Conservation (phyloP, 1,284 basidiomycete species). For the Vanrija sp. region DNA sequence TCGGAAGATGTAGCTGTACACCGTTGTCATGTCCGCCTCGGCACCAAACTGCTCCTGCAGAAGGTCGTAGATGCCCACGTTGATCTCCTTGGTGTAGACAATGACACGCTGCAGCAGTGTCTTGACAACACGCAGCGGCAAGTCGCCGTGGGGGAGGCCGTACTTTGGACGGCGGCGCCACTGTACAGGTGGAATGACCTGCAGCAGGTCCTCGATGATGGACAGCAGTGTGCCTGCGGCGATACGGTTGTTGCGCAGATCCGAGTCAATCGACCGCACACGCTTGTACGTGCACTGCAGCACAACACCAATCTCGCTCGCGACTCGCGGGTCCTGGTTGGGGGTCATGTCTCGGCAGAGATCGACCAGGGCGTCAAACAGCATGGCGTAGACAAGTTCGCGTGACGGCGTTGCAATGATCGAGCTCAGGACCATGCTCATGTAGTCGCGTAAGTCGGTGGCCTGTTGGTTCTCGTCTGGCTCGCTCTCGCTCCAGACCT, state of each 20-base stretch:
- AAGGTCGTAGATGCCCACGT: constrained; percentile 41
- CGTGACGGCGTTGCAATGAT: constrained; percentile 85
- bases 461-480: constrained; percentile 53
- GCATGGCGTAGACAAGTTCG: constrained; percentile 86
- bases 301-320: constrained; percentile 91
- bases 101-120: constrained; percentile 94
- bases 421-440: constrained; percentile 96
- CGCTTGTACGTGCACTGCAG: constrained; percentile 99
- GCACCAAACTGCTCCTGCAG: constrained; percentile 47
- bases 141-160: constrained; percentile 88
- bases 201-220: constrained; percentile 91
- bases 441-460: constrained; percentile 87
- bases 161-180: constrained; percentile 88
- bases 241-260: constrained; percentile 72
- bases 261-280: constrained; percentile 87
- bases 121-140: constrained; percentile 96
- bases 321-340: constrained; percentile 64
- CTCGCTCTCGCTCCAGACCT: constrained; percentile 8
- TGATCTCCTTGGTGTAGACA: constrained; percentile 39
- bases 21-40: constrained; percentile 48
- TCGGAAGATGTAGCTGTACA: constrained; percentile 54
- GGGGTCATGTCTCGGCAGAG: constrained; percentile 76
- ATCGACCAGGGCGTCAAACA: constrained; percentile 71
- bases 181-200: constrained; percentile 89
- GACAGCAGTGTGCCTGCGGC: constrained; percentile 84